Percentiles rank a stretch among this genome's conserved stretches.
Evolutionary conservation across 176 grass and related monocot species (phyloP).

Genomic region (Tuctoria greenei): DNA sequence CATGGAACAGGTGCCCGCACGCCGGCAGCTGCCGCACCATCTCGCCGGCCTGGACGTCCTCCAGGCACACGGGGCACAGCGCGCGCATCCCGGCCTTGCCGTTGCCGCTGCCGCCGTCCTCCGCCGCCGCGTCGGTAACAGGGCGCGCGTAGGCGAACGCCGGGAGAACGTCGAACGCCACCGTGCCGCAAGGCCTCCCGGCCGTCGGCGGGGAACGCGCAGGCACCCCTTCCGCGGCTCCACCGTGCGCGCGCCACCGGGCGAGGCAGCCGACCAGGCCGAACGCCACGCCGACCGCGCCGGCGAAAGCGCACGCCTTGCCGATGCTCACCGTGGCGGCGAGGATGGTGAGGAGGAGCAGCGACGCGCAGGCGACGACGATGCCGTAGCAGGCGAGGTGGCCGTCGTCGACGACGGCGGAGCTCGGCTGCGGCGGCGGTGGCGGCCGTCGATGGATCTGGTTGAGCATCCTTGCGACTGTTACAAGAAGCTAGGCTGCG

Average conservation of each 20-base stretch:
- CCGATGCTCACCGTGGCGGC: background rate
- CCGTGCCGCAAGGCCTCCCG: background rate
- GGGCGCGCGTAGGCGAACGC: slow-evolving; percentile 23
- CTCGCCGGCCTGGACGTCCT: slow-evolving; percentile 23
- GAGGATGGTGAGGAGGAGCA: slow-evolving; percentile 39
- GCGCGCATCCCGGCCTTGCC: background rate
- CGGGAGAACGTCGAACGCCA: slow-evolving; percentile 20
- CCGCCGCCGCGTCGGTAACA: background rate
- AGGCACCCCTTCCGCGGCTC: background rate
- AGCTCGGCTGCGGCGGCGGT: background rate
- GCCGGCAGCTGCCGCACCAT: slow-evolving; percentile 28
- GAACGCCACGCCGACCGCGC: background rate
- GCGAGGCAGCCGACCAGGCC: slow-evolving; percentile 9
- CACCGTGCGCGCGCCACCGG: background rate
- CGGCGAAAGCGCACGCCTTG: slow-evolving; percentile 30
- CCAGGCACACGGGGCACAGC: slow-evolving; percentile 20
- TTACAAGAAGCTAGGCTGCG: background rate
- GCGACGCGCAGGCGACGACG: slow-evolving; percentile 14
- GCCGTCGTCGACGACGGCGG: background rate
- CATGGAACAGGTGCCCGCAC: slow-evolving; percentile 28
- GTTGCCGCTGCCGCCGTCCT: background rate
- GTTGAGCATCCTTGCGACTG: background rate
- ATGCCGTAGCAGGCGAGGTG: slow-evolving; percentile 29
- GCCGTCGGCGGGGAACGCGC: background rate
- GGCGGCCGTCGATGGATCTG: background rate